Evolutionary conservation across 2,329 filamentous ascomycete species (phyloP).

Genomic region (Spiromastix sp.): DNA sequence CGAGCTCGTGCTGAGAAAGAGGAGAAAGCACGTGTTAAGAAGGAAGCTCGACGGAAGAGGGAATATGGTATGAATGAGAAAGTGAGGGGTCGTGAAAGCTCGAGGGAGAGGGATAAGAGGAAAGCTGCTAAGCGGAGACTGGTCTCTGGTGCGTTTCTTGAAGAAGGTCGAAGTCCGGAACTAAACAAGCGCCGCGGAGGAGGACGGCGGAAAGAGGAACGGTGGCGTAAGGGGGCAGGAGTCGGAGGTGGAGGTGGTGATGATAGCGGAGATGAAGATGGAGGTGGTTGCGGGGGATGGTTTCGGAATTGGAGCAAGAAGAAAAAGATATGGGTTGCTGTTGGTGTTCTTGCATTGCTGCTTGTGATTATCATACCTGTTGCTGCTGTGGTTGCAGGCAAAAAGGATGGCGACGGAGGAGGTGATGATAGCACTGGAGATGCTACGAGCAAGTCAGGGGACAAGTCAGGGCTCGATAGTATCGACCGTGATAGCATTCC

Average conservation of each 20-base stretch:
- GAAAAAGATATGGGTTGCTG: conserved; percentile 43
- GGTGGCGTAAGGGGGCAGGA: conserved; percentile 39
- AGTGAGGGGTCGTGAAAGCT: conserved; percentile 9
- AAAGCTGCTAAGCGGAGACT: conserved; percentile 43
- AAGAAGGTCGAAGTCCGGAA: conserved; percentile 49
- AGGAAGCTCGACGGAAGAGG: conserved; percentile 23
- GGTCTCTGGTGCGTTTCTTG: conserved; percentile 60
- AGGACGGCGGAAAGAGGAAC: conserved; percentile 42
- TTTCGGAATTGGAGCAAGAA: conserved; percentile 29
- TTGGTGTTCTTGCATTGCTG: conserved; percentile 44
- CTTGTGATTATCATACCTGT: conserved; percentile 59
- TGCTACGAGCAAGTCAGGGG: too few relatives aligned
- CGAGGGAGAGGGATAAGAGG: conserved; percentile 16
- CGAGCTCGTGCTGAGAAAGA: conserved; percentile 30
- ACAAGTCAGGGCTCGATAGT: conserved; percentile 41
- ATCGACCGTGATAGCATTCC: conserved; percentile 51
- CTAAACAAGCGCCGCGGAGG: conserved; percentile 40
- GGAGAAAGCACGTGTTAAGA: conserved; percentile 18
- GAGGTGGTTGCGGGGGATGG: conserved; percentile 29
- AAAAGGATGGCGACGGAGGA: conserved; percentile 16
- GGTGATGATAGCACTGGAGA: too few relatives aligned
- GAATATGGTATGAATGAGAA: conserved; percentile 11
- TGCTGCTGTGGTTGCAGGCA: conserved; percentile 52
- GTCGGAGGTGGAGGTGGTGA: conserved; percentile 19
- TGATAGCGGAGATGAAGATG: conserved; percentile 27